Evolutionary conservation across 2,329 filamentous ascomycete genomes (phyloP).

Genomic region (Cercospora sojina): DNA sequence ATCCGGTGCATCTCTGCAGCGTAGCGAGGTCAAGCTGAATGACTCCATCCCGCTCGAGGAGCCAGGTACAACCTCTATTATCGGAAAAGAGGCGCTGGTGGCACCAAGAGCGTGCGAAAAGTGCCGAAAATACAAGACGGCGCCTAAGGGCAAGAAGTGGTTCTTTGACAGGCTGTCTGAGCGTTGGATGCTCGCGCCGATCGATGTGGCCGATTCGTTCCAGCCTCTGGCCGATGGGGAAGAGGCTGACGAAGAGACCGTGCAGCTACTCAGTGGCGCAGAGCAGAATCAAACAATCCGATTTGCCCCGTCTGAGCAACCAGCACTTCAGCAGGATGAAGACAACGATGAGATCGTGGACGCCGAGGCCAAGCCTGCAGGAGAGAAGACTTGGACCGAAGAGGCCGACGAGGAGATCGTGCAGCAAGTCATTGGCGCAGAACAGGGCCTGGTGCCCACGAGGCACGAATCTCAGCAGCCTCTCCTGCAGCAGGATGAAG

Average conservation of each 20-base stretch:
- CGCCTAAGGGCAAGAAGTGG: constrained; percentile 2
- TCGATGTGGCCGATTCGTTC: constrained; percentile 5
- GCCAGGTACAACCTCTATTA: neutral
- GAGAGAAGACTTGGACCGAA: neutral
- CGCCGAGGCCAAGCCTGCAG: neutral
- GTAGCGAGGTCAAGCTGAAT: neutral
- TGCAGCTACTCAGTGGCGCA: neutral
- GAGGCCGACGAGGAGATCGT: neutral
- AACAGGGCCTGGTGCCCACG: neutral
- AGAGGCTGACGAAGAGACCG: neutral
- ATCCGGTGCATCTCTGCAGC: neutral
- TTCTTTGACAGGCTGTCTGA: neutral
- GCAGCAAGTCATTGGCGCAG: neutral
- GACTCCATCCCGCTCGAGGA: neutral
- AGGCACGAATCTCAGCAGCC: neutral
- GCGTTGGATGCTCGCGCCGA: neutral
- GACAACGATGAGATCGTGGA: neutral
- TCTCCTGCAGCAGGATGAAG: neutral
- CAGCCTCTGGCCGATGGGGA: neutral
- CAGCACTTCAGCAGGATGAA: neutral
- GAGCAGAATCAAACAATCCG: too few relatives aligned
- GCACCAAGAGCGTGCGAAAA: neutral
- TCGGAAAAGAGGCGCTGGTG: neutral
- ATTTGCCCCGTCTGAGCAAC: too few relatives aligned
- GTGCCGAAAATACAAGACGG: neutral